phyloP scores from a whole-genome alignment of 768 basidiomycete species.

The Tephrocybe sp. region DNA sequence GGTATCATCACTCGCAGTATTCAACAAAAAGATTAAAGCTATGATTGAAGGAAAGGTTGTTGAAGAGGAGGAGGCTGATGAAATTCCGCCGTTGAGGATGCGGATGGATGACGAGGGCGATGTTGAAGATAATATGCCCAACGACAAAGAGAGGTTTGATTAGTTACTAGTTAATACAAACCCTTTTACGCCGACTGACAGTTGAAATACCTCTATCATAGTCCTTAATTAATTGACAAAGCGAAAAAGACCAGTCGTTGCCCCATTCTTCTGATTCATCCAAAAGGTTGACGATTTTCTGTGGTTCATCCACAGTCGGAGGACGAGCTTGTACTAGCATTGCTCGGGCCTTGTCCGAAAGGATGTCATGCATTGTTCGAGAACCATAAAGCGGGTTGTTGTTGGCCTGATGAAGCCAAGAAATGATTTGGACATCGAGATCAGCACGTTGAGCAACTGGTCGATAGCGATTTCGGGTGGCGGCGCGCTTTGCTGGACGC shows the following conservation, averaged over 20 bases:
- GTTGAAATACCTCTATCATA: not conserved
- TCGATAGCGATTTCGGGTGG: conserved; percentile 11
- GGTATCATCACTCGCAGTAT: conserved; percentile 24
- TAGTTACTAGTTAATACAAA: too few relatives aligned
- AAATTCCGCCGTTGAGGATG: too few relatives aligned
- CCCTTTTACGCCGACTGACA: too few relatives aligned
- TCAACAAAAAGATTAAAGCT: conserved; percentile 28
- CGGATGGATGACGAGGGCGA: too few relatives aligned
- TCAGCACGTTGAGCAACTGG: conserved; percentile 6
- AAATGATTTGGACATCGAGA: conserved; percentile 16
- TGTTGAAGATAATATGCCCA: too few relatives aligned
- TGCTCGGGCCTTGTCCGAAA: conserved; percentile 8
- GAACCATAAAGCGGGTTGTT: conserved; percentile 7
- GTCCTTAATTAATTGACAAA: not conserved
- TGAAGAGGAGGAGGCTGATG: not conserved
- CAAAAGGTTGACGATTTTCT: conserved; percentile 10
- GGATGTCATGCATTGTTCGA: conserved; percentile 19
- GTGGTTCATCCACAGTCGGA: conserved; percentile 1
- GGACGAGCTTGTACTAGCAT: conserved; percentile 13
- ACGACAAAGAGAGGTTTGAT: too few relatives aligned
- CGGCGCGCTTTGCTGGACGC: not conserved
- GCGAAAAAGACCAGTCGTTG: conserved; percentile 15
- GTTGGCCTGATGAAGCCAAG: conserved; percentile 19
- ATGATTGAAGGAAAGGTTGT: not conserved
- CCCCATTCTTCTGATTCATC: conserved; percentile 24